phyloP scores from a whole-genome alignment of 805 yeast genomes.

The Lipomyces spencermartinsiae region DNA sequence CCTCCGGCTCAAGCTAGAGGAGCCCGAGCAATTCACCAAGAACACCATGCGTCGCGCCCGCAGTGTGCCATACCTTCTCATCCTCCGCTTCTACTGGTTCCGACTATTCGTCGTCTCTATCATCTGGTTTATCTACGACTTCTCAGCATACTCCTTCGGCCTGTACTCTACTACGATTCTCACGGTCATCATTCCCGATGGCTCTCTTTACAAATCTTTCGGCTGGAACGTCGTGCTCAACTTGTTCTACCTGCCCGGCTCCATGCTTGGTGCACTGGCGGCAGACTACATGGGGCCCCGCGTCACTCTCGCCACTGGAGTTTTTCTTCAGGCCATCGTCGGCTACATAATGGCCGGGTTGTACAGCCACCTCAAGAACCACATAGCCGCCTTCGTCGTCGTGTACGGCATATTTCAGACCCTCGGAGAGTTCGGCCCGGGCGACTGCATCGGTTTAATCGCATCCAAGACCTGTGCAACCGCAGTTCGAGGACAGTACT shows the following conservation, averaged over 20 bases:
- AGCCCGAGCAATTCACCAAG: constrained; percentile 73
- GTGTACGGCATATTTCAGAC: constrained; percentile 87
- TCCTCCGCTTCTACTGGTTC: constrained; percentile 83
- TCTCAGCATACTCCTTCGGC: constrained; percentile 86
- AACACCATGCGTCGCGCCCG: constrained; percentile 67
- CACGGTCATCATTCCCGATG: constrained; percentile 59
- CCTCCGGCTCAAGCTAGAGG: constrained; percentile 76
- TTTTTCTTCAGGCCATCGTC: constrained; percentile 71
- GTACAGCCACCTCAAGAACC: constrained; percentile 59
- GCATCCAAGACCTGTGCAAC: constrained; percentile 88
- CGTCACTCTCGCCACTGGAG: constrained; percentile 72
- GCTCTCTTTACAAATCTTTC: constrained; percentile 71
- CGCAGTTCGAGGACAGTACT: constrained; percentile 87
- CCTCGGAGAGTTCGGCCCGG: constrained; percentile 93
- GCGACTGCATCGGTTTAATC: constrained; percentile 86
- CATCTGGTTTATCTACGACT: constrained; percentile 92
- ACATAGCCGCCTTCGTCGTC: constrained; percentile 80
- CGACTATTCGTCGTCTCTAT: constrained; percentile 71
- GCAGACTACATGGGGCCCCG: constrained; percentile 95
- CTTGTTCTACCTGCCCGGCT: constrained; percentile 88
- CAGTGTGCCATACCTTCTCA: constrained; percentile 67
- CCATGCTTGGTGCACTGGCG: constrained; percentile 80
- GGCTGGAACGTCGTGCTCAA: constrained; percentile 94
- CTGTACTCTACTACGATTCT: constrained; percentile 79
- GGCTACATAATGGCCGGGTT: constrained; percentile 85